Base-by-base conservation (phyloP, 768 basidiomycete species). In the Phanerochaete carnosa region DNA sequence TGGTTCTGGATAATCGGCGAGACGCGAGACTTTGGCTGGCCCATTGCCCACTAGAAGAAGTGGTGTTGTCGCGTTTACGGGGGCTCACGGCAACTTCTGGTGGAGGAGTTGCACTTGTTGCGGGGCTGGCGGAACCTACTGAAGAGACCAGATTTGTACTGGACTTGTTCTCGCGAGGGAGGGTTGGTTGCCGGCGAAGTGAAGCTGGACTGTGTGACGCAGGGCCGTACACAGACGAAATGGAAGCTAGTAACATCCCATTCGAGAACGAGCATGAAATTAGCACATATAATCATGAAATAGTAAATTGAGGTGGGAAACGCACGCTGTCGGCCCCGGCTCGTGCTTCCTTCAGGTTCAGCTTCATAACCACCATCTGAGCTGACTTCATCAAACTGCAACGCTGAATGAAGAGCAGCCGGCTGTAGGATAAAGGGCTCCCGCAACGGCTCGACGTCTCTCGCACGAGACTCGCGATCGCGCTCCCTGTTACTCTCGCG, bases 351-450 rank as follows among this genome's bases (percentile, higher is more conserved):
- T 69, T 89, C 88, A 47, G 80, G 74, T 75, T 95, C 93, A 7
- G 83, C 85, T 62, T 94, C 92, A 73, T 91, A 92, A 35, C 90
- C 90, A 65, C 90, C 86, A 74, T 94, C 92, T 29, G 88, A 91
- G 70, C 82, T 83, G 65, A 86, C 87, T 63, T 90, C 89, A 69
- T 91, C 90, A 45, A 79, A 76, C 68, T 86, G 85, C 19, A 84
- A 77, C 47, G 79, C 77, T 3, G 81, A 80, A 54, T 82, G 78
- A 56, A 82, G 79, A 60, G 88, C 88, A 52, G 77, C 76, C 22
- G 83, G 76, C 32, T 85, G 85, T 67, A 83, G 81, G 62, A 80
- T 74, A 69, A 87, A 85, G 43, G 85, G 76, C 69, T 90, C 89
- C 16, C 83, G 80, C 59, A 89, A 79, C 46, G 68, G 64, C 57